Conservation (phyloP, 495 filamentous ascomycete genomes). For the Talaromyces thailandensis region DNA sequence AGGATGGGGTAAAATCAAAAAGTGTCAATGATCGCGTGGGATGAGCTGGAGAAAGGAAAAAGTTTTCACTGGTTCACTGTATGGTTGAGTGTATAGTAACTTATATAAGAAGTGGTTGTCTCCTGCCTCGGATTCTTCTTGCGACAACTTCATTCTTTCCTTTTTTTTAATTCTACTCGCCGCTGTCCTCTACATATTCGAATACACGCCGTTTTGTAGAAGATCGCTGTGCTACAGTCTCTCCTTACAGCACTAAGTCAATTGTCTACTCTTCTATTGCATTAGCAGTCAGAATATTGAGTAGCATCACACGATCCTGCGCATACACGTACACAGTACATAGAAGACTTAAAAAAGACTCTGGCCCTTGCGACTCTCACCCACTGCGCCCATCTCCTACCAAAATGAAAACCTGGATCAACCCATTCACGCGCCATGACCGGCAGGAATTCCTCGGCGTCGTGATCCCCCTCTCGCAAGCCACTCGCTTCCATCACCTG, state of each 20-base stretch:
- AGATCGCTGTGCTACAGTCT: not conserved
- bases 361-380: not conserved
- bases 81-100: not conserved
- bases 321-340: not conserved
- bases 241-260: not conserved
- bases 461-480: constrained; percentile 42
- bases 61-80: not conserved
- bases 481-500: constrained; percentile 19
- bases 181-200: not conserved
- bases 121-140: not conserved
- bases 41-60: not conserved
- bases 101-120: not conserved
- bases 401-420: constrained; percentile 28
- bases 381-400: not conserved
- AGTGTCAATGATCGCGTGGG: not conserved
- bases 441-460: constrained; percentile 39
- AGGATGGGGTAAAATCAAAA: not conserved
- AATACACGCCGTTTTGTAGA: not conserved
- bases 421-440: constrained; percentile 43
- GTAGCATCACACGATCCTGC: not conserved
- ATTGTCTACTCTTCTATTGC: not conserved
- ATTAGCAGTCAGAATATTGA: not conserved
- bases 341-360: too few species aligned
- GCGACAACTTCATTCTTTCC: not conserved
- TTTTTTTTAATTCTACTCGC: not conserved